These are phyloP conservation scores for Aspergillus novoparasiticus DNA, from an alignment of 2,329 filamentous ascomycete species.

Conservation along the genomic window DNA sequence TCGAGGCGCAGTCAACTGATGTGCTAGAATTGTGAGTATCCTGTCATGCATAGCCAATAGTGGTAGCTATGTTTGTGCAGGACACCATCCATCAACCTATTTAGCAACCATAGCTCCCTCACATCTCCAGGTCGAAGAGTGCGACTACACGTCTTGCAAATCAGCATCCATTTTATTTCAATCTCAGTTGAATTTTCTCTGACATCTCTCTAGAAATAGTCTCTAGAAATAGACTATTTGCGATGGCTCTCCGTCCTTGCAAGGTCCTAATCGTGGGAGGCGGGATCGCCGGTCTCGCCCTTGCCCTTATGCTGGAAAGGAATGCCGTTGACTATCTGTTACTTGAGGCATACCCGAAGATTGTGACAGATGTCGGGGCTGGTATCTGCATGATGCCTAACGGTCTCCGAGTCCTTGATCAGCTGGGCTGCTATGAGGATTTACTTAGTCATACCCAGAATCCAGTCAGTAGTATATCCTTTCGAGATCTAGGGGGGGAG, in stretches of 20 bases:
- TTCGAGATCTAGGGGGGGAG: neutral
- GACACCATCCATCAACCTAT: neutral
- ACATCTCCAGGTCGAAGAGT: too few relatives aligned
- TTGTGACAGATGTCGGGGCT: slow-evolving; percentile 49
- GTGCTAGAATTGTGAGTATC: neutral
- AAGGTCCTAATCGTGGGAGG: slow-evolving; percentile 54
- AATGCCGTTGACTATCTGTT: slow-evolving; percentile 53
- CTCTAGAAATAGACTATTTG: neutral
- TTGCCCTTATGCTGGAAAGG: slow-evolving; percentile 51
- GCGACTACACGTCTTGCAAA: too few relatives aligned
- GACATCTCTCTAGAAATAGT: neutral
- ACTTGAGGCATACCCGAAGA: slow-evolving; percentile 45
- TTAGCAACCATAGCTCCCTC: neutral
- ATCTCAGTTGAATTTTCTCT: accelerated
- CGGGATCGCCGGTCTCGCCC: slow-evolving; percentile 50
- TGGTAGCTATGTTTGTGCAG: neutral
- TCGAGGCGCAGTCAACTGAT: too few relatives aligned
- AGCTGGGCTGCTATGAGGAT: slow-evolving; percentile 43
- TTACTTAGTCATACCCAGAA: neutral
- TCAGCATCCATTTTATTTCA: neutral
- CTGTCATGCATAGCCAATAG: neutral
- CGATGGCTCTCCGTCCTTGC: neutral
- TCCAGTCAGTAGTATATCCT: neutral
- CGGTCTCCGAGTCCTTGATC: slow-evolving; percentile 52
- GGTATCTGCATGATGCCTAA: slow-evolving; percentile 51